phyloP scores from a whole-genome alignment of 495 filamentous ascomycete species.

The Neurospora tetrasperma region DNA sequence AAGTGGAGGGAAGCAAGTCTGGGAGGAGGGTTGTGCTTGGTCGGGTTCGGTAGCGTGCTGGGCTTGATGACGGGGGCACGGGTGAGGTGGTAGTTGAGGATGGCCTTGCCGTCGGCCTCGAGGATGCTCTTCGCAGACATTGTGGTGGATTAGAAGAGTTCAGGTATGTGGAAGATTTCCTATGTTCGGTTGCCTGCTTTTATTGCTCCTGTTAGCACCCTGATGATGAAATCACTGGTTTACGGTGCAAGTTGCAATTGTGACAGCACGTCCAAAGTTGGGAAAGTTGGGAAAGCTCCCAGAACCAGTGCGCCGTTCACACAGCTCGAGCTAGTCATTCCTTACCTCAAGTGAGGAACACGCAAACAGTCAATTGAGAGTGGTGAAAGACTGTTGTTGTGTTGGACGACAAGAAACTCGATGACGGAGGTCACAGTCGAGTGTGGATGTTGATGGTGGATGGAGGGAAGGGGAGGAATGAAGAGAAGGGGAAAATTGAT shows the following conservation, averaged over 20 bases:
- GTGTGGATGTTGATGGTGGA: background rate
- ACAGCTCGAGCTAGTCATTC: background rate
- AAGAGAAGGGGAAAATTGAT: conserved; percentile 1
- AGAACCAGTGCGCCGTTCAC: background rate
- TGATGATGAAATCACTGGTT: background rate
- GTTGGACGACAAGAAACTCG: background rate
- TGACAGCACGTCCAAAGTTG: background rate
- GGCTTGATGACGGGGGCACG: conserved; percentile 96
- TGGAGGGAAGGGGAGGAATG: background rate
- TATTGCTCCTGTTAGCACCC: conserved; percentile 1
- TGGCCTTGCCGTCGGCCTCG: conserved; percentile 99
- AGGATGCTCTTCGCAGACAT: conserved; percentile 98
- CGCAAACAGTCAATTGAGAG: conserved; percentile 5
- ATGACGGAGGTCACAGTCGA: background rate
- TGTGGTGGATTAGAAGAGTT: conserved; percentile 23
- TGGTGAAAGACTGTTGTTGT: background rate
- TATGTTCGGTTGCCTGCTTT: conserved; percentile 8
- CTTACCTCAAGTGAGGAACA: conserved; percentile 15
- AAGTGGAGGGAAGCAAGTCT: conserved; percentile 90
- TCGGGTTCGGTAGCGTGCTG: conserved; percentile 73
- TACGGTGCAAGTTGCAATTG: background rate
- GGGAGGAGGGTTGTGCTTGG: conserved; percentile 85
- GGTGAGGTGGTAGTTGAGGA: conserved; percentile 99
- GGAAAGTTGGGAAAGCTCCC: background rate
- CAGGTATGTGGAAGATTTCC: conserved; percentile 8